These are phyloP conservation scores for Paratrimastix pyriformis DNA, from an alignment of 78 protist species.

Conservation along the genomic window DNA sequence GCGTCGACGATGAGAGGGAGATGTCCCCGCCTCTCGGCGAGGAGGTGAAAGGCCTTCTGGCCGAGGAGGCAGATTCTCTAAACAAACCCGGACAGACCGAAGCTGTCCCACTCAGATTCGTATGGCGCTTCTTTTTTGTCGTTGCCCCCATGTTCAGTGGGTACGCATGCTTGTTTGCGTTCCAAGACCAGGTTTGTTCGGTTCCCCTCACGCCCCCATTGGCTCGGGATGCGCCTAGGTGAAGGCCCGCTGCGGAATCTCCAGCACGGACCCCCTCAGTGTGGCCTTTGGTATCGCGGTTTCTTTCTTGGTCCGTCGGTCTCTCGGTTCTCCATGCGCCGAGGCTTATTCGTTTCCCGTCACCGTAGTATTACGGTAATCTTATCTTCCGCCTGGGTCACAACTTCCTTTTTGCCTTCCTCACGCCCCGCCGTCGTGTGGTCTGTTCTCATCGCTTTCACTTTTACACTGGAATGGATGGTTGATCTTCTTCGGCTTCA, in stretches of 20 bases:
- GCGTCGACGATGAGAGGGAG: no score
- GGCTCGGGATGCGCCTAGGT: no score
- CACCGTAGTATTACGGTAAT: conserved; percentile 7
- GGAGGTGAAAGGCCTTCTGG: no score
- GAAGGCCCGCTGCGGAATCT: no score
- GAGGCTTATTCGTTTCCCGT: neutral
- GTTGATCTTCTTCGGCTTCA: no score
- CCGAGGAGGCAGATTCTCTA: neutral
- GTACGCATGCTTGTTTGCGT: conserved; percentile 15
- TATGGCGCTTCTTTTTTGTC: neutral
- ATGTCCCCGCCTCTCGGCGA: no score
- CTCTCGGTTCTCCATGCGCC: no score
- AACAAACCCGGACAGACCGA: neutral
- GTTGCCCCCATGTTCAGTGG: conserved; percentile 5
- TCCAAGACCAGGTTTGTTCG: neutral
- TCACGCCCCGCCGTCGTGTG: conserved; percentile 7
- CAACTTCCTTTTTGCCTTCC: conserved; percentile 1
- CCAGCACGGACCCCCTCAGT: neutral
- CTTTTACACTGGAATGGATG: no score
- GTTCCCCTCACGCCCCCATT: no score
- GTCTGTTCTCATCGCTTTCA: neutral
- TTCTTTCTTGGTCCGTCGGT: conserved; percentile 11
- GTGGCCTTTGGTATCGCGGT: neutral
- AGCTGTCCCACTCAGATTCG: neutral
- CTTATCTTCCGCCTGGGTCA: conserved; percentile 21